phyloP scores from a whole-genome alignment of 1,284 basidiomycete genomes.

The Mycena sp. region DNA sequence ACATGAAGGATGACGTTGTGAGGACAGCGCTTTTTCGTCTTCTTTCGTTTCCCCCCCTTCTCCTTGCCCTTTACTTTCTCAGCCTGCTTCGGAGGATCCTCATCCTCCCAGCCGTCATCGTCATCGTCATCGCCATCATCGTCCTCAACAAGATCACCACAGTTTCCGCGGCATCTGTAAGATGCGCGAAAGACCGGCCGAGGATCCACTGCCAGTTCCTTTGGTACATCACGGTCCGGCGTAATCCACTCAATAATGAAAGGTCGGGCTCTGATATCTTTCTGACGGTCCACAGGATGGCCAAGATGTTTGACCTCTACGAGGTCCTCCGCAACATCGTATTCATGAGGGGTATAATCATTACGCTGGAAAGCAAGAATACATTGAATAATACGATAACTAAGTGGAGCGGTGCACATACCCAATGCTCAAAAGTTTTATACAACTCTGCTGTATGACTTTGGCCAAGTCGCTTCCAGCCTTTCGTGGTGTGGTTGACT shows the following conservation, averaged over 20 bases:
- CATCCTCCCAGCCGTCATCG: too few species aligned
- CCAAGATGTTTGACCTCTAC: conserved; percentile 2
- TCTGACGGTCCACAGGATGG: conserved; percentile 10
- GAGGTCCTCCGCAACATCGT: not conserved
- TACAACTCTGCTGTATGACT: conserved; percentile 1
- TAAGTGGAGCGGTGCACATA: too few species aligned
- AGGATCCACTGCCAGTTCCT: not conserved
- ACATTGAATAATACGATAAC: too few species aligned
- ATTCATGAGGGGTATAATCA: conserved; percentile 14
- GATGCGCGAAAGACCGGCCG: conserved; percentile 2
- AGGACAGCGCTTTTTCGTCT: not conserved
- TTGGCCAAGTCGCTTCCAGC: not conserved
- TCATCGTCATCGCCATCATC: not conserved
- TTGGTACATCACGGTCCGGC: not conserved
- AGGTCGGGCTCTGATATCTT: conserved; percentile 11
- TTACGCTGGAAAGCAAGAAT: not conserved
- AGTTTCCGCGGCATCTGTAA: conserved; percentile 4
- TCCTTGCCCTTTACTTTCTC: not conserved
- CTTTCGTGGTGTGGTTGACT: not conserved
- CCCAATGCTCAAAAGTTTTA: conserved; percentile 7
- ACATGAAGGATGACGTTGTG: conserved; percentile 4
- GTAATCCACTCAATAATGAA: conserved; percentile 18
- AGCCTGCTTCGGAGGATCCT: not conserved
- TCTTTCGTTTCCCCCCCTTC: not conserved
- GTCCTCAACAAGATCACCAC: not conserved